Evolutionary conservation across 352 stramenopile genomes (phyloP), one percentile per base, ranked within the genome.

Genomic region (Phytophthora cajani): DNA sequence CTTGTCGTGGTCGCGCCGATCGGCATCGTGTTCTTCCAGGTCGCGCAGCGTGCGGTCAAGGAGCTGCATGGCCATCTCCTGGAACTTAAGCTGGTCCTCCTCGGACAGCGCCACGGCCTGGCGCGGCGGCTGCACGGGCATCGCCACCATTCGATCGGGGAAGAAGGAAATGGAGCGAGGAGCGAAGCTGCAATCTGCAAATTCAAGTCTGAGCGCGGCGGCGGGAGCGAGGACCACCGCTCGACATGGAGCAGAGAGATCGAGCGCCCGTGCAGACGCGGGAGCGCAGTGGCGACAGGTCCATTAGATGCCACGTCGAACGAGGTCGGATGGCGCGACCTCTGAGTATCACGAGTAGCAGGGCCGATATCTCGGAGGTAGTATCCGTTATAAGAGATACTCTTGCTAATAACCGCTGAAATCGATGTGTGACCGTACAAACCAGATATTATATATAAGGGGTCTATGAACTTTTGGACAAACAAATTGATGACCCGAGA

Each of bases 51-150:
- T 79, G 53, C 72, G 75, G 54, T 78, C 68, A 23, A 82, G 61
- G 6, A 82, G 62, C 19, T 79, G 71, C 61, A 76, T 82, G 52
- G 68, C 68, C 71, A 82, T 75, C 56, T 80, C 75, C 27, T 73
- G 65, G 65, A 82, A 82, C 42, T 74, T 72, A 27, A 78, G 54
- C 12, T 74, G 70, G 62, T 82, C 72, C 44, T 71, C 58, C 10
- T 74, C 69, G 5, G 62, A 70, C 19, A 82, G 33, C 21, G 55
- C 40, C 36, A 40, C 69, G 11, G 51, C 58, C 36, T 71, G 61
- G 6, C 42, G 52, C 40, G 69, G 73, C 21, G 73, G 73, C 49
- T 72, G 66, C 9, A 69, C 36, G 19, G 59, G 33, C 57, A 76
- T 40, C 40, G 32, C 49, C 11, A 73, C 59, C 70, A 77, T 77